A percentile compares a stretch with the other conserved stretches of the same genome.
phyloP scores from a whole-genome alignment of 202 grass and related monocot genomes.

The Brachypodium distachyon region DNA sequence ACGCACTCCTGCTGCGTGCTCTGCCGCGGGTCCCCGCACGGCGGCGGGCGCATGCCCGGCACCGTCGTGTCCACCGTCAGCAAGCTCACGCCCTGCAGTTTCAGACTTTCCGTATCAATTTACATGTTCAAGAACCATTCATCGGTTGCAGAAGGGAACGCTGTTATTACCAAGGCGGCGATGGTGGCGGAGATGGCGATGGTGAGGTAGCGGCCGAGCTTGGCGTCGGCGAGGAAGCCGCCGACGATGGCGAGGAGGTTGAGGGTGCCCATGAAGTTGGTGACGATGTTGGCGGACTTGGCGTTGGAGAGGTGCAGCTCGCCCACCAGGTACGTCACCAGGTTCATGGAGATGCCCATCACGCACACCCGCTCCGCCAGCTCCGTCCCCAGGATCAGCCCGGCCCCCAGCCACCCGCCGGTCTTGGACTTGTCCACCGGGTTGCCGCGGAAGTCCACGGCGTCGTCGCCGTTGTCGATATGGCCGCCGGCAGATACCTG shows the following conservation, averaged over 20 bases:
- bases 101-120: too few relatives aligned
- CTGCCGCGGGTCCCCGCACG: conserved; percentile 42
- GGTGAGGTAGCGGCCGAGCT: conserved; percentile 80
- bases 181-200: conserved; percentile 51
- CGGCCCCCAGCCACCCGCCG: conserved; percentile 85
- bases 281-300: conserved; percentile 67
- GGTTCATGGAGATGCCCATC: conserved; percentile 93
- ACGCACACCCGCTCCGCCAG: conserved; percentile 85
- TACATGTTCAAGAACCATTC: too few relatives aligned
- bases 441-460: conserved; percentile 63
- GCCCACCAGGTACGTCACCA: conserved; percentile 84
- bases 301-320: conserved; percentile 70
- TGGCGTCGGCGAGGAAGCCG: conserved; percentile 87
- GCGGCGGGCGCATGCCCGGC: conserved; percentile 46
- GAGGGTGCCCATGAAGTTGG: conserved; percentile 94
- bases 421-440: conserved; percentile 67
- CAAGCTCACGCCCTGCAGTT: conserved; percentile 68
- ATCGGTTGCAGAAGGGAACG: too few relatives aligned
- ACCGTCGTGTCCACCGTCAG: conserved; percentile 48
- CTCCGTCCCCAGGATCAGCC: conserved; percentile 73
- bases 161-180: conserved; percentile 55
- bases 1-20: conserved; percentile 27
- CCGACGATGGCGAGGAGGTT: conserved; percentile 70
- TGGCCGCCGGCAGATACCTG: conserved; percentile 48
- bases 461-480: conserved; percentile 15